A percentile compares a stretch with the other conserved stretches of the same genome.
These are phyloP conservation scores for Chrysanthemum seticuspe DNA, from an alignment of 129 eudicot species.

Conservation along the genomic window DNA sequence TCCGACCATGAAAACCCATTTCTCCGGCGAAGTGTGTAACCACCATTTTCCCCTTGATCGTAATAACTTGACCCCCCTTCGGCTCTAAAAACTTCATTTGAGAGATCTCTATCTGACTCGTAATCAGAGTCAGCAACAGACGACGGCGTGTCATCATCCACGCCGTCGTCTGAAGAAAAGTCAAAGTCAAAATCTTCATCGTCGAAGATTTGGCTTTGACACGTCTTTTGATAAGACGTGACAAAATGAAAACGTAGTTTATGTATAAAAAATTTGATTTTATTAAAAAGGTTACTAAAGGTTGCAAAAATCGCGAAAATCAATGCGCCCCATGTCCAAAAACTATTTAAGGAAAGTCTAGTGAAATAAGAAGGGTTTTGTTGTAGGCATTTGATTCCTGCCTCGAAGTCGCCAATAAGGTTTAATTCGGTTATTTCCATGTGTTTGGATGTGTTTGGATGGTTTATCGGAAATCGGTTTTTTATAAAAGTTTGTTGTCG, in stretches of 20 bases:
- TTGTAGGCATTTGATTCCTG: slow-evolving; percentile 66
- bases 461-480: not conserved
- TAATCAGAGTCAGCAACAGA: slow-evolving; percentile 49
- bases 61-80: slow-evolving; percentile 47
- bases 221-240: slow-evolving; percentile 25
- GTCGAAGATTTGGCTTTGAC: slow-evolving; percentile 15
- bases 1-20: slow-evolving; percentile 62
- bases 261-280: slow-evolving; percentile 38
- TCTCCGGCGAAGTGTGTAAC: slow-evolving; percentile 47
- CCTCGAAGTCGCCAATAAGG: slow-evolving; percentile 61
- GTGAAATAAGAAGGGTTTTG: slow-evolving; percentile 58
- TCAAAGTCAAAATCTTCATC: slow-evolving; percentile 48
- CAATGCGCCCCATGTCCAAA: slow-evolving; percentile 80
- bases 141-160: slow-evolving; percentile 41
- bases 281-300: slow-evolving; percentile 49
- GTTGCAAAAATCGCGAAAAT: slow-evolving; percentile 64
- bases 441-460: not conserved
- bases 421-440: slow-evolving; percentile 71
- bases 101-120: slow-evolving; percentile 32
- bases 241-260: slow-evolving; percentile 29
- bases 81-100: slow-evolving; percentile 39
- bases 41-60: slow-evolving; percentile 26
- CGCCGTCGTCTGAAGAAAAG: slow-evolving; percentile 53
- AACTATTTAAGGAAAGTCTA: slow-evolving; percentile 41
- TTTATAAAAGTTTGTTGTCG: too few relatives aligned